These are phyloP conservation scores for Hyphopichia pseudoburtonii DNA, from an alignment of 1,139 yeast species.

Conservation along the genomic window DNA sequence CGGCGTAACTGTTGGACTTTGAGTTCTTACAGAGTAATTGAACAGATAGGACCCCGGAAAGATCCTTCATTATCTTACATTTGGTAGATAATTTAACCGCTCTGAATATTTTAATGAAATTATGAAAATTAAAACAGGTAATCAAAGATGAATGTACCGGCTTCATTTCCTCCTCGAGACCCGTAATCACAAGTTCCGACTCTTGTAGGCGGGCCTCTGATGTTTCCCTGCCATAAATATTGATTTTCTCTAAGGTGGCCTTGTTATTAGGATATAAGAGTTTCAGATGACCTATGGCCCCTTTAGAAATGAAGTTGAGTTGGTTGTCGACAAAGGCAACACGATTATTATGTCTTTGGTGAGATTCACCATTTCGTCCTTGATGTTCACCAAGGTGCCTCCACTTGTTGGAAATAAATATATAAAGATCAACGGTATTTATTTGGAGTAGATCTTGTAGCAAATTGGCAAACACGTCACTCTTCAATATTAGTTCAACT, in stretches of 20 bases:
- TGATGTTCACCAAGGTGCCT: conserved; percentile 14
- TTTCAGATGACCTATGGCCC: conserved; percentile 70
- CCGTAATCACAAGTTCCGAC: not conserved
- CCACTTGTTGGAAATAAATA: conserved; percentile 36
- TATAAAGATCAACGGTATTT: conserved; percentile 57
- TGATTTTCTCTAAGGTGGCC: conserved; percentile 54
- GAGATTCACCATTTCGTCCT: not conserved
- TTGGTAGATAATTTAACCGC: conserved; percentile 59
- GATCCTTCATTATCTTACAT: conserved; percentile 60
- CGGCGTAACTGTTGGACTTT: conserved; percentile 43
- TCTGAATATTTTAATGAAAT: conserved; percentile 52
- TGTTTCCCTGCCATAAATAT: conserved; percentile 15
- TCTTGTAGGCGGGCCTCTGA: conserved; percentile 5
- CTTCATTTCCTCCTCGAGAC: conserved; percentile 11
- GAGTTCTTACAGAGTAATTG: conserved; percentile 42
- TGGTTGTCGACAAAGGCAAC: conserved; percentile 21
- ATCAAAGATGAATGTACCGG: conserved; percentile 22
- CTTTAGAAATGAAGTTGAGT: conserved; percentile 59
- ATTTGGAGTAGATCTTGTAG: conserved; percentile 68
- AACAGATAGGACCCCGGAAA: conserved; percentile 51
- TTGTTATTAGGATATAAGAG: conserved; percentile 65
- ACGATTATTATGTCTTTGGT: not conserved
- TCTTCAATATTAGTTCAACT: conserved; percentile 66
- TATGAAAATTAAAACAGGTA: conserved; percentile 52
- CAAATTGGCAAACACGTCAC: conserved; percentile 63